Evolutionary conservation across 140 eudicot genomes (phyloP).

Genomic region (Cichorium intybus): DNA sequence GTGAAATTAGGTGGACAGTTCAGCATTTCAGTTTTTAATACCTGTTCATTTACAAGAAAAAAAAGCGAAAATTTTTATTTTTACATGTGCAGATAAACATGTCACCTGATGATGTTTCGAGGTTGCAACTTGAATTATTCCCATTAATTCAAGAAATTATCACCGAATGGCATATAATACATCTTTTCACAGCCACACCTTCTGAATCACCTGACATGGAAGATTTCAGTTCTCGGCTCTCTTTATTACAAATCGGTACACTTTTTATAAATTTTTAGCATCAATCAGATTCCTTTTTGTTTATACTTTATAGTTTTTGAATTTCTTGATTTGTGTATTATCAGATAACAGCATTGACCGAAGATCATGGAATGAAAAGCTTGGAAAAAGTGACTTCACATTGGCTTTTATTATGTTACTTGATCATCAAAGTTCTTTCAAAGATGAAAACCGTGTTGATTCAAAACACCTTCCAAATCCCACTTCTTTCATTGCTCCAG

Average conservation of each 20-base stretch:
- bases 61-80: neutral
- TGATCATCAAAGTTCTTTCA: conserved; percentile 43
- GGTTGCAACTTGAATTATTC: conserved; percentile 71
- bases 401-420: conserved; percentile 63
- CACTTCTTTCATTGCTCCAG: conserved; percentile 46
- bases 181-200: conserved; percentile 72
- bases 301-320: neutral
- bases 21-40: conserved; percentile 19
- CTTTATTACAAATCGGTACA: conserved; percentile 79
- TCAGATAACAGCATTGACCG: conserved; percentile 57
- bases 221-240: conserved; percentile 87
- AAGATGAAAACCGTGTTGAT: conserved; percentile 38
- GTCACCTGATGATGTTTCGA: conserved; percentile 73
- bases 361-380: conserved; percentile 75
- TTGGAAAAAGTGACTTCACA: conserved; percentile 76
- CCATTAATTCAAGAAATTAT: conserved; percentile 85
- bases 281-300: neutral
- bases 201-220: conserved; percentile 77
- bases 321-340: conserved; percentile 6
- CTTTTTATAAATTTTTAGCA: conserved; percentile 3
- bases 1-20: conserved; percentile 89
- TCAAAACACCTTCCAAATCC: conserved; percentile 57
- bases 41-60: neutral
- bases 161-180: conserved; percentile 89
- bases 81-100: conserved; percentile 66